Percentiles rank a stretch among this genome's conserved stretches.
Conservation (phyloP, 495 filamentous ascomycete genomes). For the Aspergillus wentii region DNA sequence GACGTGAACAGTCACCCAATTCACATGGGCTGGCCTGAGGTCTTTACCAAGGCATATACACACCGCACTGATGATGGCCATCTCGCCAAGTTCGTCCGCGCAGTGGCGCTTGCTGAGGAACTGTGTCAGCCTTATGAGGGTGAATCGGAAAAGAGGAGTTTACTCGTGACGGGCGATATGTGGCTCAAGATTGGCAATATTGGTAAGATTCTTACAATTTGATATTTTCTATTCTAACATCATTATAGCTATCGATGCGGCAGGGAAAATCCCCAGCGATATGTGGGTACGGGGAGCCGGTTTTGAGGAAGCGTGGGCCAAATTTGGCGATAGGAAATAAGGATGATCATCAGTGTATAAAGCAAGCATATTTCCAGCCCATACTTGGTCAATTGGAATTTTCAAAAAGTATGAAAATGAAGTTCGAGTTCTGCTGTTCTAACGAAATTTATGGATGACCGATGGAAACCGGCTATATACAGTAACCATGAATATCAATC, state of each 20-base stretch:
- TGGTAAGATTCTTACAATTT: no score
- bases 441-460: no score
- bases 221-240: constrained; percentile 6
- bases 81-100: constrained; percentile 64
- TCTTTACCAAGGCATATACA: constrained; percentile 50
- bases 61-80: constrained; percentile 71
- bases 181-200: constrained; percentile 69
- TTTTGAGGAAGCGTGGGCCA: constrained; percentile 33
- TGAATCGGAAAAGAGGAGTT: constrained; percentile 33
- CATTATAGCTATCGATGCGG: constrained; percentile 30
- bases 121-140: constrained; percentile 40
- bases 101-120: constrained; percentile 53
- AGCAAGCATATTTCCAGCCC: no score
- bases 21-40: constrained; percentile 41
- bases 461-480: no score
- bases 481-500: no score
- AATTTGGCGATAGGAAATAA: constrained; percentile 17
- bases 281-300: constrained; percentile 33
- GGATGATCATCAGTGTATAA: no score
- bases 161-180: constrained; percentile 57
- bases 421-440: no score
- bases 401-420: no score
- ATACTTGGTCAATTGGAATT: no score
- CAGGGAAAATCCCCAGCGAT: constrained; percentile 4
- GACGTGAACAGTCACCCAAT: constrained; percentile 50